A percentile compares a stretch with the other conserved stretches of the same genome.
Evolutionary conservation across 2,329 filamentous ascomycete species (phyloP).

Genomic region (Sclerotiophoma versabilis): DNA sequence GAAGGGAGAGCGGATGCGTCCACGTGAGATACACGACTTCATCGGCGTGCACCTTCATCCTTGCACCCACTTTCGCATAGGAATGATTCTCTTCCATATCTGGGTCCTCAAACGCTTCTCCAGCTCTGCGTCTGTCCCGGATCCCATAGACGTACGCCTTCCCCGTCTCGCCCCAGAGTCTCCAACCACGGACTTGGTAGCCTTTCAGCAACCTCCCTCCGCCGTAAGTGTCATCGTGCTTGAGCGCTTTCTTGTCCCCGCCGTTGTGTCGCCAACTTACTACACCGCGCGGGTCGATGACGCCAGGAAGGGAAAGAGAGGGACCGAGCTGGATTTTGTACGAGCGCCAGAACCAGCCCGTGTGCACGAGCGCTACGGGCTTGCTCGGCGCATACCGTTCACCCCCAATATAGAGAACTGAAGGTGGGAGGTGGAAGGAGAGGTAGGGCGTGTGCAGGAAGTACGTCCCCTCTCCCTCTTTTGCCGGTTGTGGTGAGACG

Average conservation of each 20-base stretch:
- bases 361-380: constrained; percentile 37
- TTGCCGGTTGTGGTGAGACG: not conserved
- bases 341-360: constrained; percentile 33
- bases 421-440: constrained; percentile 39
- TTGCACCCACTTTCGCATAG: too few species aligned
- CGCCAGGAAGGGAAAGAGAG: constrained; percentile 19
- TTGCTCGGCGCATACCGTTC: constrained; percentile 12
- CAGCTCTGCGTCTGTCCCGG: constrained; percentile 23
- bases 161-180: constrained; percentile 43
- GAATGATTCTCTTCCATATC: not conserved
- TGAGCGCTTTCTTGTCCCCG: constrained; percentile 3
- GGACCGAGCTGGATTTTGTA: constrained; percentile 43
- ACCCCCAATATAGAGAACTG: constrained; percentile 33
- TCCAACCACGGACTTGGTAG: constrained; percentile 40
- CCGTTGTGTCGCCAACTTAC: constrained; percentile 34
- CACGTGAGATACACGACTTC: not conserved
- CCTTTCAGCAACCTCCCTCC: constrained; percentile 30
- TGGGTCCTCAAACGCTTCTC: not conserved
- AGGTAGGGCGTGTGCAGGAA: constrained; percentile 42
- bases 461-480: constrained; percentile 24
- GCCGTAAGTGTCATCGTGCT: constrained; percentile 1
- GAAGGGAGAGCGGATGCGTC: not conserved
- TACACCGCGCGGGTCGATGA: constrained; percentile 41
- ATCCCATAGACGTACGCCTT: constrained; percentile 36
- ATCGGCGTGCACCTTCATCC: not conserved